Conservation (phyloP, 1,284 basidiomycete genomes). For the Apiotrichum siamense region DNA sequence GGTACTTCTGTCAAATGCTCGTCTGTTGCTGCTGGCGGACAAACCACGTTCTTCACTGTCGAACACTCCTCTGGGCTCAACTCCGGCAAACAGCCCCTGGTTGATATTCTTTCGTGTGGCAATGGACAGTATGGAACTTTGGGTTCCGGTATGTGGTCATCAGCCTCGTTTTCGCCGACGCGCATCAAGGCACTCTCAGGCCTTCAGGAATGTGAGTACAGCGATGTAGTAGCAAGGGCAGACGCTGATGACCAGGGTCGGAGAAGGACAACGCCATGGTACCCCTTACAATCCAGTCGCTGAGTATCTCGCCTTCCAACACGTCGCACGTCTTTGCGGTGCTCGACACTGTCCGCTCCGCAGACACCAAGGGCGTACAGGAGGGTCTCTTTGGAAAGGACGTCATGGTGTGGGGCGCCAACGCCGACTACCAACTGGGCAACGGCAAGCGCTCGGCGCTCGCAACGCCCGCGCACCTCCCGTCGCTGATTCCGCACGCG, state of each 20-base stretch:
- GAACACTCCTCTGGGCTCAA: constrained; percentile 50
- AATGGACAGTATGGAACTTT: constrained; percentile 75
- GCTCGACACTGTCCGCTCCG: constrained; percentile 58
- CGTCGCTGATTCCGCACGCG: constrained; percentile 50
- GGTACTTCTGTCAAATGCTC: constrained; percentile 59
- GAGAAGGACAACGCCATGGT: constrained; percentile 59
- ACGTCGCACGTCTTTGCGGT: constrained; percentile 73
- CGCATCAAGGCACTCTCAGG: constrained; percentile 58
- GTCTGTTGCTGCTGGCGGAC: constrained; percentile 58
- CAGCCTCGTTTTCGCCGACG: constrained; percentile 63
- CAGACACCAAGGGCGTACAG: constrained; percentile 46
- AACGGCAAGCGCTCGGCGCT: constrained; percentile 73
- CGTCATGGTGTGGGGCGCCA: constrained; percentile 42
- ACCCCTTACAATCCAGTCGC: constrained; percentile 62
- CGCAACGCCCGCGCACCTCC: constrained; percentile 59
- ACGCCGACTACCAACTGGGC: constrained; percentile 67
- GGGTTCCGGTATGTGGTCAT: constrained; percentile 73
- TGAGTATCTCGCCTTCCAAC: constrained; percentile 61
- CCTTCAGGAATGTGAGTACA: constrained; percentile 66
- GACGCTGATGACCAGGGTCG: constrained; percentile 53
- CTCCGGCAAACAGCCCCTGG: constrained; percentile 34
- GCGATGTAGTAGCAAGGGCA: background rate
- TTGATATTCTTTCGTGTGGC: constrained; percentile 75
- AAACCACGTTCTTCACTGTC: constrained; percentile 64
- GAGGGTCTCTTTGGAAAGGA: constrained; percentile 27